Evolutionary conservation across 2,329 filamentous ascomycete species (phyloP), one percentile per base, ranked within the genome.

Genomic region (Graphilbum sp.): DNA sequence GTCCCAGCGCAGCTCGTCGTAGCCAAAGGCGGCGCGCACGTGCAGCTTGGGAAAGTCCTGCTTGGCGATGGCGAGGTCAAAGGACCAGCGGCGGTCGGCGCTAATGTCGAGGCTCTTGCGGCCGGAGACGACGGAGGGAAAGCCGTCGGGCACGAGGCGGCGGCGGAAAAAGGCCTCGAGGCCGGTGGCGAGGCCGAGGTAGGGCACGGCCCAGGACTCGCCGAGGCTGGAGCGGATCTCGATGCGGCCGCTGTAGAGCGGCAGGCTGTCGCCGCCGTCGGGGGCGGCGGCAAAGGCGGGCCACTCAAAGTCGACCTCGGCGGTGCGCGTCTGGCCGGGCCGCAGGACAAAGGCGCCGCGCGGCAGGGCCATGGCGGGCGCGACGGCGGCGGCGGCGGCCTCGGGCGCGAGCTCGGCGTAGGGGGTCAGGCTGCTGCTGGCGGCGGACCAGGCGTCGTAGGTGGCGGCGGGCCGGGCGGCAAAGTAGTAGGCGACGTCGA

Each of bases 401-500:
- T 24, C 21, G 21, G 21, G 6, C 6, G 21, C 21, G 11, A 24
- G 21, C n/a, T n/a, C n/a, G n/a, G n/a, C n/a, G n/a, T n/a, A n/a
- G n/a, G n/a, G n/a, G n/a, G n/a, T n/a, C n/a, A n/a, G n/a, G n/a
- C n/a, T n/a, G n/a, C n/a, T n/a, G n/a, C n/a, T n/a, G n/a, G n/a
- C n/a, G n/a, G n/a, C n/a, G n/a, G n/a, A n/a, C 34, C 49, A 18
- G 17, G 54, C 53, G 44, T 62, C 58, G 23, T 57, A 50, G 27
- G 57, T 59, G 19, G 51, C 57, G 8, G 53, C 54, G 8, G 50
- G 47, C 29, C 56, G 47, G 13, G 41, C 31, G 4, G 10, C 11
- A n/a, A 54, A 46, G 16, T 46, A 52, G 49, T 62, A 63, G 23
- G 49, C 54, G 35, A 58, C 48, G 5, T 51, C 46, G 19, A 51